Base-by-base conservation (phyloP, 192 early-diverging fungal species). In the Coemansia sp. region DNA sequence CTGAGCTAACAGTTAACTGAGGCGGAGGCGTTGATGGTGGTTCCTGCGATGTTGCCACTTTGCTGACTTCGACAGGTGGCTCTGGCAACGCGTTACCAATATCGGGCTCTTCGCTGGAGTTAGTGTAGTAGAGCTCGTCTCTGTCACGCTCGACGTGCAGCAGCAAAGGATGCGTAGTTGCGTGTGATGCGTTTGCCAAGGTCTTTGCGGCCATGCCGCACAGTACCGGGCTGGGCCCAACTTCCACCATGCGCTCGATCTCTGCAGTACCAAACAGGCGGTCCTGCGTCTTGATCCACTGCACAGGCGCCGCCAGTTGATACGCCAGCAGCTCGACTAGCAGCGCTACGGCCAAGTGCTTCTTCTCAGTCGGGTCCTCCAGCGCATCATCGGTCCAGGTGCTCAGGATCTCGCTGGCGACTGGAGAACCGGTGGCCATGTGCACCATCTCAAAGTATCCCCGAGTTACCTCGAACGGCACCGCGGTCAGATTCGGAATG, bases 281-380 rank as follows among this genome's bases (percentile, higher is more conserved):
- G 61, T 93, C 91, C 75, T 95, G 94, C 22, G 95, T 94, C 60
- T 91, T 88, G 56, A 94, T 96, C 95, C 94, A 98, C 66, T 93
- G 87, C 18, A 96, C 94, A 24, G 95, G 89, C 29, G 84, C 88
- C 14, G 94, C 94, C 68, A 98, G 89, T 78, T 98, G 95, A 72
- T 95, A 92, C 8, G 94, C 90, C 16, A 98, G 70, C 48, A 95
- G 72, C 75, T 98, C 94, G 57, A 95, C 85, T 42, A 98, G 65
- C 27, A 98, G 74, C 9, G 69, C 81, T n/a, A 69, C 86, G 85
- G 40, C 89, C 92, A 29, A 95, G 84, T 23, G 89, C 86, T 62
- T n/a, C n/a, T 90, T 84, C 38, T 84, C 85, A 46, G 66, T 81
- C 19, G 87, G 69, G 16, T 58, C 31, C 5, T 47, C 38, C 27